Evolutionary conservation across 2,329 filamentous ascomycete genomes (phyloP), one percentile per base, ranked within the genome.

Genomic region (Penicillium sp.): DNA sequence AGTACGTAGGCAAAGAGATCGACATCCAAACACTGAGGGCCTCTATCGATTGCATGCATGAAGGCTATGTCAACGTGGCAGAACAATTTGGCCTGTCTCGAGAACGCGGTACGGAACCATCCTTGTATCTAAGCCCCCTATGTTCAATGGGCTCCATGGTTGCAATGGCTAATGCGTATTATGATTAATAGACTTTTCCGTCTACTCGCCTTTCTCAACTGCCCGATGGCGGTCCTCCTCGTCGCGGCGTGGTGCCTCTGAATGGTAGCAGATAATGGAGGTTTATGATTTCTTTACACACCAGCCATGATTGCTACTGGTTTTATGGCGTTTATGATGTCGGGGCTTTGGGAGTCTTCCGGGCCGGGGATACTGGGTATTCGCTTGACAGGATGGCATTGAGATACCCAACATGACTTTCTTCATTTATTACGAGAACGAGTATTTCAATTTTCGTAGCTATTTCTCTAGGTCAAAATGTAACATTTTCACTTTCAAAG

Each of bases 61-160:
- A 76, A 21, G 75, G 75, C 23, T 79, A 79, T 56, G 47, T 78
- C 47, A 79, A 79, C 56, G 71, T 79, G 12, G 75, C 69, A 3
- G 56, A 58, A 2, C 68, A 74, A 38, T 65, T 78, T 57, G 76
- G 75, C 24, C 56, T 79, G 42, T 71, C 70, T 18, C 60, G 66
- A 29, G 48, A 62, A 53, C 68, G 73, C 26, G 72, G 72, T 74
- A 73, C 54, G 70, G 28, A 36, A 39, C 49, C 42, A 47, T 50
- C 54, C 41, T 44, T 56, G 55, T 60, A 56, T n/a, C 42, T 38
- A 23, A 6, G 7, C 45, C 51, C 29, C 36, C 13, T 10, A 16
- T 9, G 21, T 46, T 31, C 15, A n/a, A 13, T 24, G 31, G 18
- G 36, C 41, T 36, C 21, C 7, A 45, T 29, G 9, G 15, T 31